Conservation (phyloP, 805 yeast genomes). For the Saccharomycopsis babjevae region DNA sequence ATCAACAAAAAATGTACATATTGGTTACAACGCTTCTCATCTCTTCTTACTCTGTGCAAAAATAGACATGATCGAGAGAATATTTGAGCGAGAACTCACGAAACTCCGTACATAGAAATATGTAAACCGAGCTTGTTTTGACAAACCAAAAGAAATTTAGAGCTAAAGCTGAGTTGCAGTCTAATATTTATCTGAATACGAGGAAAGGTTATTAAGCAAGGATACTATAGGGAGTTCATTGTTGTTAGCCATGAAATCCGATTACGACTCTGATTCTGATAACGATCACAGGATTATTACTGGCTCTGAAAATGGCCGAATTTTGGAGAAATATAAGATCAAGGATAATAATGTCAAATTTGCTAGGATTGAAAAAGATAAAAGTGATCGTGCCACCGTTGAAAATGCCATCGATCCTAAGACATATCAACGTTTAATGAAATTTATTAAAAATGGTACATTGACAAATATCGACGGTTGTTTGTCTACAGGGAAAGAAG, state of each 20-base stretch:
- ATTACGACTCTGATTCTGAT: background rate
- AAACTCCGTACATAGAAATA: too few species aligned
- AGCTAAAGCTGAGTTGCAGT: too few species aligned
- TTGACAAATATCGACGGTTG: slow-evolving; percentile 87
- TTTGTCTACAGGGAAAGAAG: slow-evolving; percentile 94
- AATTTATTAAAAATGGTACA: slow-evolving; percentile 73
- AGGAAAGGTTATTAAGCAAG: too few species aligned
- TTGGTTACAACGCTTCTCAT: background rate
- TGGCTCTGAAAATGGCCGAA: slow-evolving; percentile 29
- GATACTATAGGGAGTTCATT: background rate
- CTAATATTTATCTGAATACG: too few species aligned
- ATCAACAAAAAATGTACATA: background rate
- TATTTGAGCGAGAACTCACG: too few species aligned
- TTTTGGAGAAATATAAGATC: slow-evolving; percentile 56
- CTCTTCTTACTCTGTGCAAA: background rate
- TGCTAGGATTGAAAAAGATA: slow-evolving; percentile 60
- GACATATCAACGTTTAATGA: slow-evolving; percentile 72
- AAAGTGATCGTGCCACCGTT: slow-evolving; percentile 91
- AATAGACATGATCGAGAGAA: too few species aligned
- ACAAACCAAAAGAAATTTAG: too few species aligned
- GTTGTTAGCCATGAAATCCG: background rate
- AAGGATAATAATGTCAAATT: slow-evolving; percentile 45
- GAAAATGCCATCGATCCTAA: slow-evolving; percentile 96
- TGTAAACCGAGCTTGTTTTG: too few species aligned
- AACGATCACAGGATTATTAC: slow-evolving; percentile 7